A percentile compares a stretch with the other conserved stretches of the same genome.
Conservation (phyloP, 2,329 filamentous ascomycete species). For the Exophiala alcalophila region DNA sequence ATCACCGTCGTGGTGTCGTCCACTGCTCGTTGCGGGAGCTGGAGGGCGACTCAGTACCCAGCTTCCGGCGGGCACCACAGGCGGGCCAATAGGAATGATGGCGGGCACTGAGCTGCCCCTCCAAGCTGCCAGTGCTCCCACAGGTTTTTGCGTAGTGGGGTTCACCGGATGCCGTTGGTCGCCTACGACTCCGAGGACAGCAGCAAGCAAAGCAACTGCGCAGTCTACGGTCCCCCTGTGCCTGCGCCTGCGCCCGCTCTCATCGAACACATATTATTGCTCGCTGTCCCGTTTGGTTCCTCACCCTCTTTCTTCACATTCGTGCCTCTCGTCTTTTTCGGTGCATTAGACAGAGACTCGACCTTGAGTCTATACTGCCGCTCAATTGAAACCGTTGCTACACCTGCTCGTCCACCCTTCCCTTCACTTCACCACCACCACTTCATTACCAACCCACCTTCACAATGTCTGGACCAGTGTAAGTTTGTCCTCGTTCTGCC, state of each 20-base stretch:
- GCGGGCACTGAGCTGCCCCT: conserved; percentile 13
- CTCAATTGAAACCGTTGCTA: conserved; percentile 1
- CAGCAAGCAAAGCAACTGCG: not conserved
- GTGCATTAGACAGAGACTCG: conserved; percentile 32
- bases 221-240: too few relatives aligned
- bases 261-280: conserved; percentile 24
- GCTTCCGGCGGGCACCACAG: not conserved
- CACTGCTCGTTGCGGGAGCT: too few relatives aligned
- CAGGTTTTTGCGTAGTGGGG: conserved; percentile 17
- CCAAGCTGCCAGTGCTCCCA: conserved; percentile 29
- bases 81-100: conserved; percentile 3
- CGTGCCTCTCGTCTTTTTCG: conserved; percentile 32
- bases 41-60: conserved; percentile 20
- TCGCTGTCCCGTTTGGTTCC: conserved; percentile 28
- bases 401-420: conserved; percentile 2
- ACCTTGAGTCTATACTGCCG: conserved; percentile 2
- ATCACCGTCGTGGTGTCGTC: too few relatives aligned
- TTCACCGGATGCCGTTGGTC: conserved; percentile 3
- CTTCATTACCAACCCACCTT: conserved; percentile 12
- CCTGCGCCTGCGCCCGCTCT: conserved; percentile 1
- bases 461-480: conserved; percentile 33
- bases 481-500: conserved; percentile 15
- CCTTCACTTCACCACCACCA: conserved; percentile 4
- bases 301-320: conserved; percentile 22
- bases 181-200: too few relatives aligned